Evolutionary conservation across 306 rosid species (phyloP).

Genomic region (Hylodesmum podocarpum): DNA sequence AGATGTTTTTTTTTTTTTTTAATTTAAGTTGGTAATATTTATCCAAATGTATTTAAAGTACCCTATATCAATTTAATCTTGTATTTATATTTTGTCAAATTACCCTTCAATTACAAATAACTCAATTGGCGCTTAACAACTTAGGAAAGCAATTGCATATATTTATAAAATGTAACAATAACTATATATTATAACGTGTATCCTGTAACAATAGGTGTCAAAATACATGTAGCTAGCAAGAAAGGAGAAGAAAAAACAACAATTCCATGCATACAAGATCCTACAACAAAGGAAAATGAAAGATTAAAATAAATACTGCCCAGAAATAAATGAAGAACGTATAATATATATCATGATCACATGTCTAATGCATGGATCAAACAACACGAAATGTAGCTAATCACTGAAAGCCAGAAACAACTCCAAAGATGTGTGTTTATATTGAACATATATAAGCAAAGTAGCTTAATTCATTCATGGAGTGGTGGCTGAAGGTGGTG

Average conservation of each 20-base stretch:
- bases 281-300: neutral
- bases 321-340: neutral
- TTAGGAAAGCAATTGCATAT: neutral
- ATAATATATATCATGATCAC: neutral
- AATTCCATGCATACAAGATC: neutral
- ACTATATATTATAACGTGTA: neutral
- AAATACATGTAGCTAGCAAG: neutral
- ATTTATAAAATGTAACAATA: neutral
- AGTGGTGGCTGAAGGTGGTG: slow-evolving; percentile 46
- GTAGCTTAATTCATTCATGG: slow-evolving; percentile 5
- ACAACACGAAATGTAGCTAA: neutral
- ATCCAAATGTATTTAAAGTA: no score
- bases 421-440: neutral
- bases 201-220: slow-evolving; percentile 4
- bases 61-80: neutral
- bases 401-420: neutral
- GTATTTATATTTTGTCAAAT: neutral
- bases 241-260: neutral
- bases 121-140: neutral
- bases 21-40: no score
- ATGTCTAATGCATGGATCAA: neutral
- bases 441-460: neutral
- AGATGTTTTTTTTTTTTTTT: no score
- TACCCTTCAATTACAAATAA: neutral
- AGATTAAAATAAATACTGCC: neutral